These are phyloP conservation scores for Knufia fluminis DNA, from an alignment of 2,329 filamentous ascomycete genomes.

Conservation along the genomic window DNA sequence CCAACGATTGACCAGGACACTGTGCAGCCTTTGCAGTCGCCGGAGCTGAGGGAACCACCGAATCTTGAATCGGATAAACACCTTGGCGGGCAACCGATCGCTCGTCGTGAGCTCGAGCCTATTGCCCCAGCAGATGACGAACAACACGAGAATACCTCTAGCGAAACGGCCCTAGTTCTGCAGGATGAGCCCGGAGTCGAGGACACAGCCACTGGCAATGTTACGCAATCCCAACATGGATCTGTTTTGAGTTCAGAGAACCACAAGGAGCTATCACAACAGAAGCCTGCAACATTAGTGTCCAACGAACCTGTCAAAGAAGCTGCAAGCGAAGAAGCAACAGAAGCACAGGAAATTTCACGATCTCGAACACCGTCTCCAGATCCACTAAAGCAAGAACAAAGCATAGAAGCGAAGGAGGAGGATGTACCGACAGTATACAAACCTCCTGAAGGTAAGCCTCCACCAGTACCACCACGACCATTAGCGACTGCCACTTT, in stretches of 20 bases:
- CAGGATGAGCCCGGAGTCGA: not conserved
- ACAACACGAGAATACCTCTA: conserved; percentile 23
- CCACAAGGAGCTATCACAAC: not conserved
- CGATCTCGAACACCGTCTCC: not conserved
- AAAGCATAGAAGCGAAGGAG: conserved; percentile 8
- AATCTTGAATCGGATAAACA: not conserved
- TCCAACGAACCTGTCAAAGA: not conserved
- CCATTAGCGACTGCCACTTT: conserved; percentile 24
- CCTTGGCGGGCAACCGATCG: not conserved
- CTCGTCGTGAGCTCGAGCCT: not conserved
- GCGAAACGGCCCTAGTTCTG: conserved; percentile 34
- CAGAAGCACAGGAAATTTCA: not conserved
- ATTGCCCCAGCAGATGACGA: not conserved
- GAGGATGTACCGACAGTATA: conserved; percentile 14
- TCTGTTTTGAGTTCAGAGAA: conserved; percentile 31
- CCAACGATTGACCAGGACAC: conserved; percentile 5
- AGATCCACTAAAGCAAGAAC: not conserved
- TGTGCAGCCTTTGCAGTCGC: conserved; percentile 13
- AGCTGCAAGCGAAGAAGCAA: not conserved
- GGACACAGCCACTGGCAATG: not conserved
- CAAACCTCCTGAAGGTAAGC: conserved; percentile 29
- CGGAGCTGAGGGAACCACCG: not conserved
- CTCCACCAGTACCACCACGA: conserved; percentile 52
- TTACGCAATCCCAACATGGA: conserved; percentile 10
- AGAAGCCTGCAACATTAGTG: not conserved